Percentiles rank a stretch among this genome's conserved stretches.
phyloP scores from a whole-genome alignment of 805 yeast species.

The baker's yeast (Saccharomyces cerevisiae) region DNA sequence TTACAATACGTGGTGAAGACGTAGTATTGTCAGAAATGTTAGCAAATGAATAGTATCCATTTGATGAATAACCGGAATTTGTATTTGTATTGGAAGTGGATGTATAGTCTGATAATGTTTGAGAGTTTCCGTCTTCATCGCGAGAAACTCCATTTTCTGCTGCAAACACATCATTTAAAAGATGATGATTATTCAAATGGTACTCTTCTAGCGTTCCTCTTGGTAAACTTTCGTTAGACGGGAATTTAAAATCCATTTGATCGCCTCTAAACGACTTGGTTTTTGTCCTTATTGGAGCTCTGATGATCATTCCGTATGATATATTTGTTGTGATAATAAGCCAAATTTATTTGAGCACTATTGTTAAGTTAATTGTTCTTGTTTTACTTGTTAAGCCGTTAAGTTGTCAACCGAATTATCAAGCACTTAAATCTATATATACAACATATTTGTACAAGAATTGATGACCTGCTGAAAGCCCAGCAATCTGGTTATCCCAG shows the following conservation, averaged over 20 bases:
- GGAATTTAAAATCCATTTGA: slow-evolving; percentile 35
- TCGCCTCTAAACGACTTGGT: slow-evolving; percentile 34
- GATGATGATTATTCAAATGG: slow-evolving; percentile 24
- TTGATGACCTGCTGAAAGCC: background rate
- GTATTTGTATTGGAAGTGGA: slow-evolving; percentile 15
- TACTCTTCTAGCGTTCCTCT: slow-evolving; percentile 10
- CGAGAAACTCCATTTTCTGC: slow-evolving; percentile 1
- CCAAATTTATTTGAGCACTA: background rate
- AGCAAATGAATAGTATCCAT: slow-evolving; percentile 31
- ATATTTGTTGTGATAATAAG: background rate
- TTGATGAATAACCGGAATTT: slow-evolving; percentile 22
- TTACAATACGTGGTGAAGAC: slow-evolving; percentile 5
- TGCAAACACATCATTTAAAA: slow-evolving; percentile 17
- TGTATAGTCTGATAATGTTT: slow-evolving; percentile 26
- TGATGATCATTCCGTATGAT: slow-evolving; percentile 14
- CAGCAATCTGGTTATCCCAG: background rate
- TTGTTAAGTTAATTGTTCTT: background rate
- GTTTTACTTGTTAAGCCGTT: background rate
- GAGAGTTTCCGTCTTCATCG: slow-evolving; percentile 23
- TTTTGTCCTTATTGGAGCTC: slow-evolving; percentile 30
- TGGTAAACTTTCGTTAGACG: slow-evolving; percentile 25
- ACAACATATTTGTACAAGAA: background rate
- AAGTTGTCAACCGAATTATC: background rate
- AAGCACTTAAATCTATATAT: background rate
- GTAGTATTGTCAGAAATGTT: slow-evolving; percentile 33